Percentiles rank a stretch among this genome's conserved stretches.
These are phyloP conservation scores for Penicillium thymicola DNA, from an alignment of 2,329 filamentous ascomycete species.

Conservation along the genomic window DNA sequence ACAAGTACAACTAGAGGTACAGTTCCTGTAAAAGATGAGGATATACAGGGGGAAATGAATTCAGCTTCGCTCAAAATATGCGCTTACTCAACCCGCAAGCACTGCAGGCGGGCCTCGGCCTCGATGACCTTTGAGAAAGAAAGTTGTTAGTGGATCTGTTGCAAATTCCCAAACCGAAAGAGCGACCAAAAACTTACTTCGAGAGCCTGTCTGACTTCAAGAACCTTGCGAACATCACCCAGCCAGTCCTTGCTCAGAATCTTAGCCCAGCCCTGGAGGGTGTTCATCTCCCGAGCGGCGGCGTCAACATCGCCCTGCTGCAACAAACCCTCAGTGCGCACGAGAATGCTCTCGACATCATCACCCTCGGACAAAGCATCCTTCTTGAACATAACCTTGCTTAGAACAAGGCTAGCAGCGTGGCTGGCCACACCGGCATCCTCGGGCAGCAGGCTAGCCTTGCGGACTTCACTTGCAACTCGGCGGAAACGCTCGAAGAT, in stretches of 20 bases:
- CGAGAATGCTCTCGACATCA: constrained; percentile 91
- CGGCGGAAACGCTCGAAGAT: constrained; percentile 94
- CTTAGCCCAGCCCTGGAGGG: constrained; percentile 89
- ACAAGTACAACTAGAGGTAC: constrained; percentile 41
- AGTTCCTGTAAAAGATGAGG: constrained; percentile 33
- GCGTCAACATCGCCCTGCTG: constrained; percentile 91
- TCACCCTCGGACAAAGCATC: constrained; percentile 75
- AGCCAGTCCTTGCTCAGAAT: constrained; percentile 93
- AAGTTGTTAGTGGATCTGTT: constrained; percentile 14
- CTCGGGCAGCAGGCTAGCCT: constrained; percentile 86
- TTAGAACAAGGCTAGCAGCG: constrained; percentile 82
- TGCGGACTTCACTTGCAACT: constrained; percentile 87
- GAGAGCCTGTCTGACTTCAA: constrained; percentile 93
- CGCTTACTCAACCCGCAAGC: constrained; percentile 71
- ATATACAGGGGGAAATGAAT: constrained; percentile 31
- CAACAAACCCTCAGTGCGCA: constrained; percentile 80
- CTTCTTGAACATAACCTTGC: constrained; percentile 96
- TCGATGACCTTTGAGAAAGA: constrained; percentile 66
- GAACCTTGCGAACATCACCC: constrained; percentile 79
- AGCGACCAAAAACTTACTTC: constrained; percentile 63
- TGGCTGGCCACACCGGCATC: constrained; percentile 93
- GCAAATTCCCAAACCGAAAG: not conserved
- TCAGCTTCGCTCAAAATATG: constrained; percentile 27
- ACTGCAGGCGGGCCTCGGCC: constrained; percentile 84
- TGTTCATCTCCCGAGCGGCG: constrained; percentile 93